phyloP scores from a whole-genome alignment of 108 stramenopile species.

The Discostella stelligeroides region DNA sequence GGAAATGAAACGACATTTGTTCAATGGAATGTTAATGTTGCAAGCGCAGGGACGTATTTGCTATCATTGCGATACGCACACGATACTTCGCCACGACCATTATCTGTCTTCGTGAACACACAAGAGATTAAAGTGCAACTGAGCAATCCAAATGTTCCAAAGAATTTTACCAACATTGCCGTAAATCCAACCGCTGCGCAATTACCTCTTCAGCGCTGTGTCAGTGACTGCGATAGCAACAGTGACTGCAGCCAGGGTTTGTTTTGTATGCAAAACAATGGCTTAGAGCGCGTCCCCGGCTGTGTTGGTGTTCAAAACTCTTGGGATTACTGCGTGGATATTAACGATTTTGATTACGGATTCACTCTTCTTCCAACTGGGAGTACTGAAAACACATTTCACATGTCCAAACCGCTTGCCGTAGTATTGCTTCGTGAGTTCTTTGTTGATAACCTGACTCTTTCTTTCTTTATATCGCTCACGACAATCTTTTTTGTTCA shows the following conservation, averaged over 20 bases:
- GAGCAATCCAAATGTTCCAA: conserved; percentile 16
- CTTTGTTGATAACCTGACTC: not conserved
- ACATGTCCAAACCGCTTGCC: conserved; percentile 14
- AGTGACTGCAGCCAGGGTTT: conserved; percentile 33
- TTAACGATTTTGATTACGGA: conserved; percentile 25
- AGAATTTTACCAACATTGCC: conserved; percentile 1
- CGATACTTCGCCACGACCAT: conserved; percentile 22
- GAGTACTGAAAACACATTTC: conserved; percentile 32
- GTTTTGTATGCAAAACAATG: conserved; percentile 21
- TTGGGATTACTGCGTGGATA: conserved; percentile 38
- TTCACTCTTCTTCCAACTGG: conserved; percentile 29
- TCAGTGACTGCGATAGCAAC: conserved; percentile 39
- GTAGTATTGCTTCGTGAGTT: conserved; percentile 16
- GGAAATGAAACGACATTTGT: conserved; percentile 21
- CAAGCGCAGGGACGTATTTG: conserved; percentile 15
- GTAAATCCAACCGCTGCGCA: not conserved
- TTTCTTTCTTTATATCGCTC: not conserved
- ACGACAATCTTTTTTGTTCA: not conserved
- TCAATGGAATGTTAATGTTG: conserved; percentile 40
- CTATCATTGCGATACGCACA: conserved; percentile 40
- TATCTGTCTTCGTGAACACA: conserved; percentile 19
- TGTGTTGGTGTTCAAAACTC: conserved; percentile 2
- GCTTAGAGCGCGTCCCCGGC: conserved; percentile 23
- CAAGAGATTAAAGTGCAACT: not conserved
- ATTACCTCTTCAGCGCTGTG: conserved; percentile 35